These are phyloP conservation scores for Chlamydomonas incerta DNA, from an alignment of 139 green algal species.

Conservation along the genomic window DNA sequence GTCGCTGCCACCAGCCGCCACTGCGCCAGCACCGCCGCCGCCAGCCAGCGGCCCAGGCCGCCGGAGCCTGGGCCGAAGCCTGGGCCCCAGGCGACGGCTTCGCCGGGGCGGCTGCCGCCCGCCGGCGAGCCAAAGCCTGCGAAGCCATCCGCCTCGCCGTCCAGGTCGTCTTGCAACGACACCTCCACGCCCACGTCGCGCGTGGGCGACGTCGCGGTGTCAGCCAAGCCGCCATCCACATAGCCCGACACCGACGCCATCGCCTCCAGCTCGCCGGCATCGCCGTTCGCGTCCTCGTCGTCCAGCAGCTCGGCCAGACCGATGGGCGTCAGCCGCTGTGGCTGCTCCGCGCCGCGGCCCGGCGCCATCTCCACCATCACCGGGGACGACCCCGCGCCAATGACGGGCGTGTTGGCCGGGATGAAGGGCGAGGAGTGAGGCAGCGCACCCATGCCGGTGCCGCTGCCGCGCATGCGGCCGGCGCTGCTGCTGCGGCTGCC, in stretches of 20 bases:
- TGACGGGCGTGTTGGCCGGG: slow-evolving; percentile 8
- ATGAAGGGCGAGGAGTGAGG: slow-evolving; percentile 18
- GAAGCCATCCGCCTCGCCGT: too few species aligned
- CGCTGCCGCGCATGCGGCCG: background rate
- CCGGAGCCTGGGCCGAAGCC: too few species aligned
- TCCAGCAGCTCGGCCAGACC: slow-evolving; percentile 37
- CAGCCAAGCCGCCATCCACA: too few species aligned
- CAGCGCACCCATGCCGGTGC: background rate
- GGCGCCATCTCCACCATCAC: slow-evolving; percentile 29
- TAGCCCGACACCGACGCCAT: background rate
- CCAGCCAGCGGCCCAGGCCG: slow-evolving; percentile 24
- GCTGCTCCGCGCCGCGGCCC: background rate
- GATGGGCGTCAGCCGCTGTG: slow-evolving; percentile 5
- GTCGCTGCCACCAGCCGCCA: background rate
- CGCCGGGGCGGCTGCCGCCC: too few species aligned
- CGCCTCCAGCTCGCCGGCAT: background rate
- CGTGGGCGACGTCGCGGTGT: too few species aligned
- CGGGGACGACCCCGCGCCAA: background rate
- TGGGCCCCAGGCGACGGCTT: too few species aligned
- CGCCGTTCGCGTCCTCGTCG: background rate
- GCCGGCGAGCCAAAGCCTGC: too few species aligned
- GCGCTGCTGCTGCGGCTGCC: background rate
- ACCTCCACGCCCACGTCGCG: too few species aligned
- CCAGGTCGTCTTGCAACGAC: too few species aligned
- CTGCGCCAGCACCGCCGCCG: background rate